Conservation (phyloP, 176 grass and related monocot species). For the Rhynchospora tenuis region DNA sequence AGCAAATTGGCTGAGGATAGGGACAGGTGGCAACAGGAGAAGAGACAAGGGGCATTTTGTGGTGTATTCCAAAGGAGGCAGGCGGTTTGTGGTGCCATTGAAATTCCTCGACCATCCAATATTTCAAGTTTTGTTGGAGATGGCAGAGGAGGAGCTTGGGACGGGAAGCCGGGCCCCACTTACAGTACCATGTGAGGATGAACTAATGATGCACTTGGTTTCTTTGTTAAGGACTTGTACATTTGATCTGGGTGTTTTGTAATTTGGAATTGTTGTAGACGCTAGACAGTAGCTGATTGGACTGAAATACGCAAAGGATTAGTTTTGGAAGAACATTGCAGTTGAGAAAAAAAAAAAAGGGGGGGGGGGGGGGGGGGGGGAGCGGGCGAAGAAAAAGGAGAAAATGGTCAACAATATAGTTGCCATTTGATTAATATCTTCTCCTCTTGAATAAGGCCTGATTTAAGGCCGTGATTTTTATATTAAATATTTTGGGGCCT, state of each 20-base stretch:
- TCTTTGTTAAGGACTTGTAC: slow-evolving; percentile 5
- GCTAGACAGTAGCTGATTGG: not conserved
- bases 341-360: too few relatives aligned
- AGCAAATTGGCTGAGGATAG: slow-evolving; percentile 19
- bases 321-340: too few relatives aligned
- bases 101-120: slow-evolving; percentile 23
- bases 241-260: not conserved
- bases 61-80: slow-evolving; percentile 33
- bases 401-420: too few relatives aligned
- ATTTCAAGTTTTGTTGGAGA: slow-evolving; percentile 38
- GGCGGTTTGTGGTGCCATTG: slow-evolving; percentile 26
- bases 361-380: too few relatives aligned
- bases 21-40: not conserved
- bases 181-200: slow-evolving; percentile 32
- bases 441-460: too few relatives aligned
- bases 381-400: too few relatives aligned
- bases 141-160: slow-evolving; percentile 40
- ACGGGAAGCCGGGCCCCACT: slow-evolving; percentile 15
- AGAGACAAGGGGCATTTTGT: slow-evolving; percentile 28
- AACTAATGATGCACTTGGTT: slow-evolving; percentile 31
- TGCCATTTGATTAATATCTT: too few relatives aligned
- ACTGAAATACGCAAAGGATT: too few relatives aligned
- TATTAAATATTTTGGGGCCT: too few relatives aligned
- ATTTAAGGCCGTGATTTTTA: too few relatives aligned
- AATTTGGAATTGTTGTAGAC: not conserved